Evolutionary conservation across 2,329 filamentous ascomycete species (phyloP).

Genomic region (Aspergillus ochraceoroseus): DNA sequence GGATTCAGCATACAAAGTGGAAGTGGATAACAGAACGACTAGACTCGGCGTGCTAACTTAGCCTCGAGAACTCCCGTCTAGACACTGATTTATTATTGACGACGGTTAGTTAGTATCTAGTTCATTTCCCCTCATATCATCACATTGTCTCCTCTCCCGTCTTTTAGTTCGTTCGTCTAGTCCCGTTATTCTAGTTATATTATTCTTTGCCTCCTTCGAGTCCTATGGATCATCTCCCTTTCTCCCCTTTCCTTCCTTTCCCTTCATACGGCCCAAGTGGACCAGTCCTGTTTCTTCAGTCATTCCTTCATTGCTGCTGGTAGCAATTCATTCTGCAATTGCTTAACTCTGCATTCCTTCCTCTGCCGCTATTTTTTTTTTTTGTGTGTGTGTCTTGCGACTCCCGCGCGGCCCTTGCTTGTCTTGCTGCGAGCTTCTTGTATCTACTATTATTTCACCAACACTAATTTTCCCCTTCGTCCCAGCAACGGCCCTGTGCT

Average conservation of each 20-base stretch:
- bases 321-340: conserved; percentile 28
- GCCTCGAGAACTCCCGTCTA: conserved; percentile 12
- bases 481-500: conserved; percentile 4
- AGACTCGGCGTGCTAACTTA: background rate
- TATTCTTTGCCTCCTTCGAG: background rate
- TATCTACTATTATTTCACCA: too few relatives aligned
- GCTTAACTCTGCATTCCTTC: conserved; percentile 12
- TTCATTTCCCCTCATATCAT: conserved; percentile 13
- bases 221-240: conserved; percentile 8
- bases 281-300: conserved; percentile 8
- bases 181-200: background rate
- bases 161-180: too few relatives aligned
- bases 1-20: too few relatives aligned
- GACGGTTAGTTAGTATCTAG: conserved; percentile 2
- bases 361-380: conserved; percentile 11
- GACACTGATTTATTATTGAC: too few relatives aligned
- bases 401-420: conserved; percentile 21
- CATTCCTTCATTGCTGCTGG: conserved; percentile 31
- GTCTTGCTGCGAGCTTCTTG: conserved; percentile 11
- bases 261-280: too few relatives aligned
- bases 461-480: conserved; percentile 8
- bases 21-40: background rate
- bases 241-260: conserved; percentile 9
- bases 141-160: conserved; percentile 1
- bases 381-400: conserved; percentile 14